Evolutionary conservation across 176 grass and related monocot genomes (phyloP), one percentile per base, ranked within the genome.

Genomic region (Cymbopogon citratus): DNA sequence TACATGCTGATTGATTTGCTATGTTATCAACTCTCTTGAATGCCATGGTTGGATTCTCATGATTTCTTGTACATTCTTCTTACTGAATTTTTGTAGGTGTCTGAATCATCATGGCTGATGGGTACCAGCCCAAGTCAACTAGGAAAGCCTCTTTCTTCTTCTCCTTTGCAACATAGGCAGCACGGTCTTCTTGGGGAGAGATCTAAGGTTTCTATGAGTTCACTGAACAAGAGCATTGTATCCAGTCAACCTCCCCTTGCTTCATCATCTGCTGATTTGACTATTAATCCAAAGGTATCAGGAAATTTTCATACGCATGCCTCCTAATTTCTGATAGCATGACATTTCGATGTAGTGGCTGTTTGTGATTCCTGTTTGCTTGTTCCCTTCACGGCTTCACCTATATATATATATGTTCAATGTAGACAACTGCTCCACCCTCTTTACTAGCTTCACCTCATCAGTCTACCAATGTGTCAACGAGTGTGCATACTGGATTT

Each of bases 71-170:
- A 57, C 21, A 59, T n/a, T n/a, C 9, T 60, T 72, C 8, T 46
- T 49, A 73, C 11, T 85, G 39, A 59, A 80, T 87, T 49, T 76
- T 8, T 85, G 39, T 71, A 95, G 93, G 83, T 80, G 54, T 81
- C 82, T 81, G 90, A 95, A 81, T 76, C 85, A 82, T 90, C 93
- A 84, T 95, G 93, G 93, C 80, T 92, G 64, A 85, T 79, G 65
- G 87, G 85, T 66, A 80, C 93, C n/a, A 51, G 79, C 35, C 70
- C 87, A 46, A 49, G 76, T 65, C 93, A 92, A 21, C 76, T 90
- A 77, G 90, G 85, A 61, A 84, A 69, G 61, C 72, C 83, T 49
- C 75, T 88, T 90, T 85, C 85, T 46, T 90, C 90, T 46, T 90
- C 90, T 51, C 71, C 89, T 31, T 81, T 83, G 75, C 93, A 95